A percentile compares a stretch with the other conserved stretches of the same genome.
Evolutionary conservation across 2,329 filamentous ascomycete genomes (phyloP).

Genomic region (Aurifilum marmelostoma): DNA sequence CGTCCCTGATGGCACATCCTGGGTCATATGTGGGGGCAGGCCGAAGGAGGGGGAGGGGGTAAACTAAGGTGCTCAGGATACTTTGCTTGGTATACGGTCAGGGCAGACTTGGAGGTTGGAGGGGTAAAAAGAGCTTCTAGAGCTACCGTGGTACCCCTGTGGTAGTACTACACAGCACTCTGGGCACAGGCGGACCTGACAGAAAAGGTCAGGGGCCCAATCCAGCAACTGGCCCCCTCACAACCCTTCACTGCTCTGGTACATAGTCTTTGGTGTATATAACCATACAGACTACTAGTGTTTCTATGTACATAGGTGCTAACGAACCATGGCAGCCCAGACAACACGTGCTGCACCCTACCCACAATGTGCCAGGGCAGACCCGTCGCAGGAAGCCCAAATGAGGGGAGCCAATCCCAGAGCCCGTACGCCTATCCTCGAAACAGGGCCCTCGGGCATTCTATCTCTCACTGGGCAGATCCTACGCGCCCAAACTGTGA

Average conservation of each 20-base stretch:
- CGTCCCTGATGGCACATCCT: neutral
- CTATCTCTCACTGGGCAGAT: conserved; percentile 1
- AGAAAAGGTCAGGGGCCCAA: neutral
- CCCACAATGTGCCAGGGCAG: neutral
- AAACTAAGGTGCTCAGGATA: neutral
- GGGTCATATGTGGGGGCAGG: neutral
- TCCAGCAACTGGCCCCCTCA: neutral
- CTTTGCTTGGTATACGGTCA: neutral
- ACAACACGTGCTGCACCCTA: neutral
- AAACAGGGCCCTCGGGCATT: conserved; percentile 2
- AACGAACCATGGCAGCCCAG: neutral
- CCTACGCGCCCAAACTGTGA: neutral
- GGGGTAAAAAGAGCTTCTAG: neutral
- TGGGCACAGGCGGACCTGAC: neutral
- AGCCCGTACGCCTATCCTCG: neutral
- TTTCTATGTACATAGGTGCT: neutral
- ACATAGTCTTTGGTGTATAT: neutral
- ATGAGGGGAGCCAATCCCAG: conserved; percentile 6
- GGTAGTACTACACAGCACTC: neutral
- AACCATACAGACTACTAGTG: neutral
- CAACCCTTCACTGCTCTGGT: neutral
- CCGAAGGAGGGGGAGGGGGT: neutral
- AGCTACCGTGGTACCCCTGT: neutral
- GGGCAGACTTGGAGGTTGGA: neutral
- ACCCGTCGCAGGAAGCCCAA: neutral